Evolutionary conservation across 495 filamentous ascomycete species (phyloP).

Genomic region (Penicillium arizonense): DNA sequence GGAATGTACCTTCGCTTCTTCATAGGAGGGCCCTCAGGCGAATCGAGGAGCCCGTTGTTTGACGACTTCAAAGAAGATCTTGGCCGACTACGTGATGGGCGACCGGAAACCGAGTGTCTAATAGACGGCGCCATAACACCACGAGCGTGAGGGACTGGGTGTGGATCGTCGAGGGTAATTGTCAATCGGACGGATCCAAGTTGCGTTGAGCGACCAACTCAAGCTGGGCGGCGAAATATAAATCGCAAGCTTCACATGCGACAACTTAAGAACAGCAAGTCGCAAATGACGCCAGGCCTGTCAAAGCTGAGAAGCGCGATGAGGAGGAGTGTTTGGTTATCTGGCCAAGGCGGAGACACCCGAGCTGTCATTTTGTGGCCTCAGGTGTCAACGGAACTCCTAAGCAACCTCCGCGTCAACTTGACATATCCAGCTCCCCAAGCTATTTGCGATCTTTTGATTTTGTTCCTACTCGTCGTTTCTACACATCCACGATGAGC

Average conservation of each 20-base stretch:
- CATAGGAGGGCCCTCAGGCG: conserved; percentile 44
- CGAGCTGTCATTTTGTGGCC: conserved; percentile 9
- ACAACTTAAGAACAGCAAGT: background rate
- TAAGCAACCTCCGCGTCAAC: background rate
- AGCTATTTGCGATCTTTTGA: background rate
- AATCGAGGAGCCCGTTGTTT: conserved; percentile 28
- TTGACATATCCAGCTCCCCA: background rate
- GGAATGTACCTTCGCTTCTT: conserved; percentile 68
- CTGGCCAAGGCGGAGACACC: conserved; percentile 29
- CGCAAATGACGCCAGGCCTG: conserved; percentile 2
- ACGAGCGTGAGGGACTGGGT: conserved; percentile 8
- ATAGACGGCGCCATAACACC: conserved; percentile 22
- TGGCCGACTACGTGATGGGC: conserved; percentile 31
- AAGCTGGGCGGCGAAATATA: background rate
- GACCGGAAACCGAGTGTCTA: conserved; percentile 28
- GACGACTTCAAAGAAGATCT: conserved; percentile 35
- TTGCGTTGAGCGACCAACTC: conserved; percentile 16
- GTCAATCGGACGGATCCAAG: conserved; percentile 21
- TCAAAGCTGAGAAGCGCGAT: conserved; percentile 3
- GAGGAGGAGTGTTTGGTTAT: conserved; percentile 17
- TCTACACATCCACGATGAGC: conserved; percentile 29
- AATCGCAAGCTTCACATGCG: background rate
- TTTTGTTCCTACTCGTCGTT: background rate
- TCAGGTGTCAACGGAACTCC: conserved; percentile 20
- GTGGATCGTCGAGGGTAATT: conserved; percentile 18